Conservation (phyloP, 805 yeast species). For the Yamadazyma kitorensis region DNA sequence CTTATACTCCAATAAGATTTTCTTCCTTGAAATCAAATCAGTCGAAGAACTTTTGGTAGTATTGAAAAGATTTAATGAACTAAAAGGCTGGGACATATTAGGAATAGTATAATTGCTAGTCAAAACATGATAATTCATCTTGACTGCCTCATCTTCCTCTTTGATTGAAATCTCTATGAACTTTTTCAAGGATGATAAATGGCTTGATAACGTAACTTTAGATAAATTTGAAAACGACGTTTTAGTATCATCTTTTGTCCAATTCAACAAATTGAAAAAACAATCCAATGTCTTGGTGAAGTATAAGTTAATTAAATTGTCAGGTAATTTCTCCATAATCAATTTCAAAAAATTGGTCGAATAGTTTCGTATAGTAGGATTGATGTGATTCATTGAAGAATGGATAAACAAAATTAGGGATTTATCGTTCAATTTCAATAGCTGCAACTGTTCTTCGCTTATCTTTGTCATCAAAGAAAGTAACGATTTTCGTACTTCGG, state of each 20-base stretch:
- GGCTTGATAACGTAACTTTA: slow-evolving; percentile 38
- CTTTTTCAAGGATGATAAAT: slow-evolving; percentile 39
- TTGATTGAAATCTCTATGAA: slow-evolving; percentile 46
- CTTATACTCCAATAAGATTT: slow-evolving; percentile 9
- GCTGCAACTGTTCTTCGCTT: slow-evolving; percentile 48
- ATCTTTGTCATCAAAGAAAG: slow-evolving; percentile 47
- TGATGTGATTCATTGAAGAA: slow-evolving; percentile 92
- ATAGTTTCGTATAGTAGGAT: slow-evolving; percentile 69
- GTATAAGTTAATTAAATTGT: slow-evolving; percentile 55
- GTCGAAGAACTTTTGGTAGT: slow-evolving; percentile 21
- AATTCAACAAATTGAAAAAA: slow-evolving; percentile 68
- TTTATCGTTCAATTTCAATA: slow-evolving; percentile 59
- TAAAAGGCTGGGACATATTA: slow-evolving; percentile 58
- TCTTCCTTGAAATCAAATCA: slow-evolving; percentile 13
- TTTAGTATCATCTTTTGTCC: slow-evolving; percentile 52
- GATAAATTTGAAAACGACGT: slow-evolving; percentile 20
- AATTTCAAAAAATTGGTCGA: slow-evolving; percentile 66
- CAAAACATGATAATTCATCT: slow-evolving; percentile 40
- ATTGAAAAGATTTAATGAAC: slow-evolving; percentile 58
- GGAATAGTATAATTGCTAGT: slow-evolving; percentile 55
- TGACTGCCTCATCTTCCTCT: slow-evolving; percentile 13
- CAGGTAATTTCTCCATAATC: slow-evolving; percentile 53
- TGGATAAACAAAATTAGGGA: slow-evolving; percentile 69
- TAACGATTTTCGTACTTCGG: slow-evolving; percentile 59
- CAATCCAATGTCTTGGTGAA: slow-evolving; percentile 71